These are phyloP conservation scores for Coemansia sp. DNA, from an alignment of 192 early-diverging fungal genomes.

Conservation along the genomic window DNA sequence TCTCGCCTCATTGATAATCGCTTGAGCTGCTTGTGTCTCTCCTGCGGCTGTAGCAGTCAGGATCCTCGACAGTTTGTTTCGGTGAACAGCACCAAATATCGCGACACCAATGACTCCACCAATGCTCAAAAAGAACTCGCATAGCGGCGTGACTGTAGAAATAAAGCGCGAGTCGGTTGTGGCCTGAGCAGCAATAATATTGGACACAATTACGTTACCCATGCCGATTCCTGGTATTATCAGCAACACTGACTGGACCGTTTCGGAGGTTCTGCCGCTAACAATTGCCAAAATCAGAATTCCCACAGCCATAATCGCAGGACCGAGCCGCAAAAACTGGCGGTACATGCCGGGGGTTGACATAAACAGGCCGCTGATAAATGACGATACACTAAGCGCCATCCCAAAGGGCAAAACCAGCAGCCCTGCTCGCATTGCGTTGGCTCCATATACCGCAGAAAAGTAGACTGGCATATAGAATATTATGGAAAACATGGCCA, in stretches of 20 bases:
- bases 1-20: conserved; percentile 55
- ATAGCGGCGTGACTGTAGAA: conserved; percentile 66
- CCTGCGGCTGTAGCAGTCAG: conserved; percentile 20
- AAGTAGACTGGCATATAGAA: conserved; percentile 72
- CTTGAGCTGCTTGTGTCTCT: conserved; percentile 37
- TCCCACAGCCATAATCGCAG: conserved; percentile 64
- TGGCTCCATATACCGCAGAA: conserved; percentile 69
- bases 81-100: conserved; percentile 61
- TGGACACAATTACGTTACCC: conserved; percentile 73
- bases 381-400: conserved; percentile 65
- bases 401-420: conserved; percentile 75
- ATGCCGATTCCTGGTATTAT: conserved; percentile 73
- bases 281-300: conserved; percentile 61
- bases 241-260: conserved; percentile 60
- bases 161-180: conserved; percentile 61
- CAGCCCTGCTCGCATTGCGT: conserved; percentile 77
- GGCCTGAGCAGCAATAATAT: conserved; percentile 72
- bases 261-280: conserved; percentile 46
- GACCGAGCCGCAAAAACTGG: conserved; percentile 67
- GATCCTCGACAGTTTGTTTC: conserved; percentile 58
- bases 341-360: conserved; percentile 61
- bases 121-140: conserved; percentile 68
- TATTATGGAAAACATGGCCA: conserved; percentile 54
- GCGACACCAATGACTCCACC: conserved; percentile 68
- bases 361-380: conserved; percentile 68